Percentiles rank a stretch among this genome's conserved stretches.
Conservation (phyloP, 2,329 filamentous ascomycete genomes). For the Fusarium agapanthi region DNA sequence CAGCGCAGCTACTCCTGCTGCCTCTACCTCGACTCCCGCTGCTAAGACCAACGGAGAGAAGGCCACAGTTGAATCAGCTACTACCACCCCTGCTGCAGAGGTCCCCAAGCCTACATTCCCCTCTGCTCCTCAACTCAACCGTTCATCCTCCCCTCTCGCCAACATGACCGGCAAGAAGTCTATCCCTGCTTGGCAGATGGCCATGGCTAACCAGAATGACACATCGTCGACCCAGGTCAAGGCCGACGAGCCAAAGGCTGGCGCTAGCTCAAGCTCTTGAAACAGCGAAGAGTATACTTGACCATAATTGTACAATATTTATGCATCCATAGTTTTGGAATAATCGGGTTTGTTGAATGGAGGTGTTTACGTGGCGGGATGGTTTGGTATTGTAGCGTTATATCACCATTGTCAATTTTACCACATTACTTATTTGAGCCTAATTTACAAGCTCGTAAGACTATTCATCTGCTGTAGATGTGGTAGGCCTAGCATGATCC, state of each 20-base stretch:
- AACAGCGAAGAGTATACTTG: conserved; percentile 1
- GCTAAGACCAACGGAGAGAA: conserved; percentile 42
- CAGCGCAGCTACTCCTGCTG: conserved; percentile 36
- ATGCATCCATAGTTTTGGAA: conserved; percentile 28
- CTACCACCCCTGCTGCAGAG: conserved; percentile 43
- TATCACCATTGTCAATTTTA: conserved; percentile 8
- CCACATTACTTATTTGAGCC: background rate
- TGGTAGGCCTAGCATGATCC: too few species aligned
- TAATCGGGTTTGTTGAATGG: conserved; percentile 19
- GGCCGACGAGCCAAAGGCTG: conserved; percentile 40
- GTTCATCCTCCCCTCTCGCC: conserved; percentile 49
- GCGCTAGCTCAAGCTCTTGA: conserved; percentile 30
- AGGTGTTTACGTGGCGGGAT: conserved; percentile 11
- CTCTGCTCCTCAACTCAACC: conserved; percentile 41
- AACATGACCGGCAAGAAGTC: conserved; percentile 65
- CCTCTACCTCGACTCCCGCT: conserved; percentile 34
- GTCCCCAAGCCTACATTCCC: conserved; percentile 44
- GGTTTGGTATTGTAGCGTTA: conserved; percentile 27
- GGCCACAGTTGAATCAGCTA: conserved; percentile 36
- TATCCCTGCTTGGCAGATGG: conserved; percentile 84
- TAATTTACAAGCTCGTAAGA: background rate
- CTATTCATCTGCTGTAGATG: background rate
- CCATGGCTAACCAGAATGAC: conserved; percentile 66
- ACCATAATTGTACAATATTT: conserved; percentile 30
- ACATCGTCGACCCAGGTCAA: conserved; percentile 41